phyloP scores from a whole-genome alignment of 2,329 filamentous ascomycete species.

The Ophiostoma perfectum region DNA sequence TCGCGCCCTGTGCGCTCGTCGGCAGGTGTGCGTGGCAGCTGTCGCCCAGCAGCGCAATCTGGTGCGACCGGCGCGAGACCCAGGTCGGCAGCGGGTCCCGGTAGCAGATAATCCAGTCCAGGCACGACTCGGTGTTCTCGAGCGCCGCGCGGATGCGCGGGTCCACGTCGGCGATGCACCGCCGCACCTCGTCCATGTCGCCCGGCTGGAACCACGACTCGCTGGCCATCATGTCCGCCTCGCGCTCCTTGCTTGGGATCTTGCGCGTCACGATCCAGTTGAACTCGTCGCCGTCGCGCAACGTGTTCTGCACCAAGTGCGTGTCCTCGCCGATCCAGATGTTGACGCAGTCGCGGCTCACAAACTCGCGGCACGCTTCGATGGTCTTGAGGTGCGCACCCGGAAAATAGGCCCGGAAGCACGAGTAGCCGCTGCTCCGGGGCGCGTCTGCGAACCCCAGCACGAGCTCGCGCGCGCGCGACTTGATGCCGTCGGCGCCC shows the following conservation, averaged over 20 bases:
- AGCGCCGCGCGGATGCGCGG: slow-evolving; percentile 43
- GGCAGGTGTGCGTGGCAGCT: slow-evolving; percentile 51
- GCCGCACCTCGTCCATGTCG: slow-evolving; percentile 41
- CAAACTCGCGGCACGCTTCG: slow-evolving; percentile 35
- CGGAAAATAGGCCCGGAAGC: slow-evolving; percentile 45
- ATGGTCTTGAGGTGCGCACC: slow-evolving; percentile 33
- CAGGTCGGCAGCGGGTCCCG: slow-evolving; percentile 48
- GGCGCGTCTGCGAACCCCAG: slow-evolving; percentile 48
- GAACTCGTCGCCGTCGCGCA: slow-evolving; percentile 40
- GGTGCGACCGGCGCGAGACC: slow-evolving; percentile 41
- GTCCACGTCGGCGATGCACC: slow-evolving; percentile 37
- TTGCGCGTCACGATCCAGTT: slow-evolving; percentile 46
- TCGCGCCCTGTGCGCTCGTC: slow-evolving; percentile 48
- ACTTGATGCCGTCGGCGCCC: slow-evolving; percentile 49
- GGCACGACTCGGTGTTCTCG: slow-evolving; percentile 34
- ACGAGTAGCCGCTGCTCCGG: slow-evolving; percentile 49
- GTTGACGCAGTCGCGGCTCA: slow-evolving; percentile 41
- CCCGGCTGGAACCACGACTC: slow-evolving; percentile 46
- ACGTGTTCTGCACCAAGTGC: slow-evolving; percentile 42
- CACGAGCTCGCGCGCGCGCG: slow-evolving; percentile 45
- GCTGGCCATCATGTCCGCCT: slow-evolving; percentile 41
- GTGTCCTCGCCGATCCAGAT: slow-evolving; percentile 43
- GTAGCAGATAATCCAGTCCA: slow-evolving; percentile 53
- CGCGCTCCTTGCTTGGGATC: slow-evolving; percentile 31
- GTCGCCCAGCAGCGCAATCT: slow-evolving; percentile 49